Conservation (phyloP, 306 rosid species). For the Gastrolobium bilobum region DNA sequence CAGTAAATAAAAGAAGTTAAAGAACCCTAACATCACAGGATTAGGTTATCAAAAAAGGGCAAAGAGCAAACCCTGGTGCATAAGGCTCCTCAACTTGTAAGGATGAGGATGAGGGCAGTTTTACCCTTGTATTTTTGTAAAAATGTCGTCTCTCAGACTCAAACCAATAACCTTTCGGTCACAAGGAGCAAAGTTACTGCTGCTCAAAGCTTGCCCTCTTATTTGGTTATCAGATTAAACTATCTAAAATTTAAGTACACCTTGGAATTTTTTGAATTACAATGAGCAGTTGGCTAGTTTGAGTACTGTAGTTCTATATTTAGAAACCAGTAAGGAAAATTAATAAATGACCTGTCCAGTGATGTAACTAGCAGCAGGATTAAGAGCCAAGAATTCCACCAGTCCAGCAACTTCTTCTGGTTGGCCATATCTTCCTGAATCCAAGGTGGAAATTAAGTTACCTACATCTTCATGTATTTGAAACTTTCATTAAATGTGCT, state of each 20-base stretch:
- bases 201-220: too few relatives aligned
- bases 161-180: too few relatives aligned
- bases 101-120: too few relatives aligned
- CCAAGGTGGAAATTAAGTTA: conserved; percentile 4
- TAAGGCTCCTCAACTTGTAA: too few relatives aligned
- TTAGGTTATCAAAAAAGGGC: background rate
- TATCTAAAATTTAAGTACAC: background rate
- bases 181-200: too few relatives aligned
- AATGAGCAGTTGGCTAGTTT: background rate
- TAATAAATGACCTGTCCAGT: conserved; percentile 77
- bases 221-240: background rate
- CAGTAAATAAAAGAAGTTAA: background rate
- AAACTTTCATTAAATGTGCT: background rate
- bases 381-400: conserved; percentile 87
- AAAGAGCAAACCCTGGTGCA: too few relatives aligned
- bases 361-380: conserved; percentile 82
- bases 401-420: conserved; percentile 96
- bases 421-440: conserved; percentile 83
- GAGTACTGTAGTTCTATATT: conserved; percentile 1
- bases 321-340: background rate
- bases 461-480: conserved; percentile 18
- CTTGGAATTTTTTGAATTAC: background rate
- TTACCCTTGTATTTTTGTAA: too few relatives aligned
- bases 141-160: too few relatives aligned
- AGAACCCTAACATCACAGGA: background rate